Conservation (phyloP, 2,329 filamentous ascomycete species). For the Corynespora cassiicola region DNA sequence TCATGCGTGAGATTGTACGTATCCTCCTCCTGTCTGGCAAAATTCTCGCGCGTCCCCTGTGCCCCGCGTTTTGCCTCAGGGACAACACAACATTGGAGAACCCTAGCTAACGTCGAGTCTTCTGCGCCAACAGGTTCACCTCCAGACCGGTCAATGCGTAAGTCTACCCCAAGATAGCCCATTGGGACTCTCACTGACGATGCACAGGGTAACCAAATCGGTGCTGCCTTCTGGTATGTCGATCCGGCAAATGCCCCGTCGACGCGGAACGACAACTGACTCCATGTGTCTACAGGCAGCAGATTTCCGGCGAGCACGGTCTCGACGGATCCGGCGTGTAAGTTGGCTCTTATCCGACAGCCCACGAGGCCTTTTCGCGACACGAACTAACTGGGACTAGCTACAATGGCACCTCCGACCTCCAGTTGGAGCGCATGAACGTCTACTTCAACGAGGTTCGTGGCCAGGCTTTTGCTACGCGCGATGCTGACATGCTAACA, state of each 20-base stretch:
- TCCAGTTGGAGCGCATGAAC: constrained; percentile 99
- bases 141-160: constrained; percentile 99
- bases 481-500: constrained; percentile 27
- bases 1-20: constrained; percentile 75
- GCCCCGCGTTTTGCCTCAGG: constrained; percentile 50
- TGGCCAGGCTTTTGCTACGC: constrained; percentile 22
- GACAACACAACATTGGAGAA: constrained; percentile 50
- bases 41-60: constrained; percentile 51
- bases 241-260: constrained; percentile 11
- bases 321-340: constrained; percentile 97
- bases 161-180: constrained; percentile 47
- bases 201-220: constrained; percentile 97
- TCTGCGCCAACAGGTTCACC: constrained; percentile 80
- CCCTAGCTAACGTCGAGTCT: constrained; percentile 62
- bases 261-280: constrained; percentile 20
- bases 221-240: constrained; percentile 97
- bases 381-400: constrained; percentile 53
- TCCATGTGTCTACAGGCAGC: constrained; percentile 50
- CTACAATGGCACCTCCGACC: constrained; percentile 97
- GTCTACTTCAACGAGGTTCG: constrained; percentile 96
- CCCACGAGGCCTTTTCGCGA: background rate
- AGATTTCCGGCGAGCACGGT: constrained; percentile 76
- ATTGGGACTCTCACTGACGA: constrained; percentile 32
- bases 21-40: constrained; percentile 15
- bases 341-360: constrained; percentile 51